phyloP scores from a whole-genome alignment of 768 basidiomycete species.

The Leccinum subtestaceum region DNA sequence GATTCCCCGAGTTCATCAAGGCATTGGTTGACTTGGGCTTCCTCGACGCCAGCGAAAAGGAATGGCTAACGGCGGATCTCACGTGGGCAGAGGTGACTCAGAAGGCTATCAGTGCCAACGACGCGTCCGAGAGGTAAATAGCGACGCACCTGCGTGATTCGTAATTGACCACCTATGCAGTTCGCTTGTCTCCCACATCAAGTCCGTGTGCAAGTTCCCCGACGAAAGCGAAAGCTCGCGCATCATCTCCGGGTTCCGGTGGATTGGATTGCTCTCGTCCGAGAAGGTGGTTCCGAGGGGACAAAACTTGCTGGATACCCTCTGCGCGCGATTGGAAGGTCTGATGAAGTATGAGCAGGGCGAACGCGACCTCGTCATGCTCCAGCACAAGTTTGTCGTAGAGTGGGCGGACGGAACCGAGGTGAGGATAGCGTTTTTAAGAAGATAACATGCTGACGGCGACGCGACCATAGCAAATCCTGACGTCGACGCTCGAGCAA shows the following conservation, averaged over 20 bases:
- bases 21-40: conserved; percentile 86
- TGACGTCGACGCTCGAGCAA: conserved; percentile 88
- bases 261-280: conserved; percentile 89
- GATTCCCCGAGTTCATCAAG: conserved; percentile 93
- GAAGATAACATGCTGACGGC: conserved; percentile 4
- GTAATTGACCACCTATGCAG: conserved; percentile 35
- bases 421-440: conserved; percentile 36
- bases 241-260: conserved; percentile 85
- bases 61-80: conserved; percentile 70
- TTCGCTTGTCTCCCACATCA: conserved; percentile 69
- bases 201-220: conserved; percentile 71
- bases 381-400: conserved; percentile 97
- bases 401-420: conserved; percentile 81
- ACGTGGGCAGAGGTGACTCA: conserved; percentile 86
- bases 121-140: conserved; percentile 63
- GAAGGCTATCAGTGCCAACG: conserved; percentile 65
- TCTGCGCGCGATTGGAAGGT: conserved; percentile 85
- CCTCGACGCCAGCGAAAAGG: conserved; percentile 72
- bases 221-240: conserved; percentile 64
- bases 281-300: conserved; percentile 60
- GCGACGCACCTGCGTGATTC: background rate
- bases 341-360: conserved; percentile 90
- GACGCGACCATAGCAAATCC: conserved; percentile 53
- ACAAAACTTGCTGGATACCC: conserved; percentile 86
- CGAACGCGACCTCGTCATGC: conserved; percentile 94